phyloP scores from a whole-genome alignment of 1,284 basidiomycete genomes.

The Exobasidium cylindrosporum region DNA sequence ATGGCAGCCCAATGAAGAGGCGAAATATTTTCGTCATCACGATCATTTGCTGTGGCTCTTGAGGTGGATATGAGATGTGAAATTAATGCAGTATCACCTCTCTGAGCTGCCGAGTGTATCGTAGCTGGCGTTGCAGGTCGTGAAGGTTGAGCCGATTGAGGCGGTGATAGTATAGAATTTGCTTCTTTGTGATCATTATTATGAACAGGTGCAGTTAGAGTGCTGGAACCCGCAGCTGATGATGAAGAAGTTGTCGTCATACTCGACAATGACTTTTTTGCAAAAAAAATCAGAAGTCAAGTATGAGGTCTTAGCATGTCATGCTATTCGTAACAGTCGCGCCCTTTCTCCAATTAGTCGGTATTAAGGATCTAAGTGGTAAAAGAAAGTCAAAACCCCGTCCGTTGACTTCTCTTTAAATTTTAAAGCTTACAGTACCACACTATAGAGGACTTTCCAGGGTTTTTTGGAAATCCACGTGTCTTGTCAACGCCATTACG shows the following conservation, averaged over 20 bases:
- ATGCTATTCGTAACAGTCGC: too few relatives aligned
- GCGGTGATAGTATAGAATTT: background rate
- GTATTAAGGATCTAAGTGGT: too few relatives aligned
- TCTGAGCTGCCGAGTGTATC: constrained; percentile 81
- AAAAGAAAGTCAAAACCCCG: too few relatives aligned
- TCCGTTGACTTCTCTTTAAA: too few relatives aligned
- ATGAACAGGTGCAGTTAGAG: background rate
- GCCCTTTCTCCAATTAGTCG: too few relatives aligned
- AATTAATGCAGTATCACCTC: constrained; percentile 73
- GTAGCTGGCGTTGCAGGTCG: constrained; percentile 51
- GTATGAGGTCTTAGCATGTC: too few relatives aligned
- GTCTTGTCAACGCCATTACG: too few relatives aligned
- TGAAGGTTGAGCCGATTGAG: constrained; percentile 1
- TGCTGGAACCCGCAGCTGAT: background rate
- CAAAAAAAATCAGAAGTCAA: too few relatives aligned
- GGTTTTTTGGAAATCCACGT: too few relatives aligned
- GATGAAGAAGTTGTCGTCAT: background rate
- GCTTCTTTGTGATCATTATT: background rate
- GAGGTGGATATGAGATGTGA: constrained; percentile 71
- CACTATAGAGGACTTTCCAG: too few relatives aligned
- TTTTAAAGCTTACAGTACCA: too few relatives aligned
- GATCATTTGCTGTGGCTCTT: constrained; percentile 70
- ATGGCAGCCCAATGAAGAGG: constrained; percentile 97
- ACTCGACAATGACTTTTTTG: too few relatives aligned
- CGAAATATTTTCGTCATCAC: constrained; percentile 86